Evolutionary conservation across 2,329 filamentous ascomycete species (phyloP), one percentile per base, ranked within the genome.

Genomic region (Colletotrichum australisinense): DNA sequence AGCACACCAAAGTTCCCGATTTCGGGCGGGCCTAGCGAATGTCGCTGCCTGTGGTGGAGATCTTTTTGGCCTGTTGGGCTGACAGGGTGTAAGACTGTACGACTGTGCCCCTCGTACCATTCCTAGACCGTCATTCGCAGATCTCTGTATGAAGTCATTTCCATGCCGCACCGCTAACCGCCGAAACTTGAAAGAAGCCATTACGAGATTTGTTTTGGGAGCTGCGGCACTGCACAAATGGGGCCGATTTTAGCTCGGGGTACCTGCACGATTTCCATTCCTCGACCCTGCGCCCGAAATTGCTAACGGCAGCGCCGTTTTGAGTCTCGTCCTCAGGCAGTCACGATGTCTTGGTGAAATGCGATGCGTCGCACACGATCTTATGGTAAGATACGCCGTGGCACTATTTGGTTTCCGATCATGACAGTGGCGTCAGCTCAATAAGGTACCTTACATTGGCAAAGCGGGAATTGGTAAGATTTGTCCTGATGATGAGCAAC

Each of bases 41-140:
- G 28, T 53, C 32, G 60, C 60, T 63, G 60, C 60, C 60, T 63
- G 46, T 53, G n/a, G n/a, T 26, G 28, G 60, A 19, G 12, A 22
- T 19, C 19, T 5, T 22, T 22, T 8, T 22, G 58, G n/a, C 32
- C 58, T 6, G 24, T 28, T n/a, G 38, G 38, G 24, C 38, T 62
- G 38, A 30, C 38, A 49, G 12, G 38, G n/a, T 14, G 9, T 26
- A 1, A 30, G 38, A n/a, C 12, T 26, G 30, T n/a, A 22, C 19
- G 12, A 16, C 6, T 53, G 46, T 12, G 19, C 19, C 32, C 24
- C 14, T 52, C 19, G 59, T n/a, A 49, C 24, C 14, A 24, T 62
- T 12, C 30, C 19, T 7, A 28, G 58, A 46, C 8, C 58, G 58
- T 12, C 58, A 32, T 35, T 52, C 6, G 42, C 12, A 14, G 19